A percentile compares a stretch with the other conserved stretches of the same genome.
Evolutionary conservation across 2,329 filamentous ascomycete species (phyloP).

Genomic region (Fusarium mangiferae): DNA sequence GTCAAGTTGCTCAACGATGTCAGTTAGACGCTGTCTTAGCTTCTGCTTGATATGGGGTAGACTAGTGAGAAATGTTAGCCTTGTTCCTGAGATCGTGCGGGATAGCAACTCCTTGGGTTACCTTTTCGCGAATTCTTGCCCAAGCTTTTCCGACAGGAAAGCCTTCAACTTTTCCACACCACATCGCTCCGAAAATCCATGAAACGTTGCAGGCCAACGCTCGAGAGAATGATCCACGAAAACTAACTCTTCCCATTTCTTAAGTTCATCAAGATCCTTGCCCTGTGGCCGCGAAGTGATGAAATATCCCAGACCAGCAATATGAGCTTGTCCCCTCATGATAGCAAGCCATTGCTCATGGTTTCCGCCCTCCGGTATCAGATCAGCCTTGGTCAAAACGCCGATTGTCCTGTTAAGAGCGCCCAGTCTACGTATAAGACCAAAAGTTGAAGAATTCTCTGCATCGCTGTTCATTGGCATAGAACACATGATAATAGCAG

Average conservation of each 20-base stretch:
- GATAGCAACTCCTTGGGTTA: constrained; percentile 42
- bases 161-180: constrained; percentile 64
- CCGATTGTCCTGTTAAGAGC: constrained; percentile 73
- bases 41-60: constrained; percentile 66
- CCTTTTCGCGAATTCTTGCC: constrained; percentile 64
- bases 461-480: constrained; percentile 83
- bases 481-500: constrained; percentile 81
- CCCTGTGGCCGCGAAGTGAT: constrained; percentile 75
- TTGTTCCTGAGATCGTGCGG: neutral
- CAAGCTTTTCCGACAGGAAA: constrained; percentile 64
- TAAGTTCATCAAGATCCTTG: constrained; percentile 63
- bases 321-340: constrained; percentile 69
- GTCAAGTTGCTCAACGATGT: constrained; percentile 65
- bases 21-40: constrained; percentile 57
- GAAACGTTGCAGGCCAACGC: constrained; percentile 62
- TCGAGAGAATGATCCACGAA: constrained; percentile 55
- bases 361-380: constrained; percentile 64
- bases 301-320: constrained; percentile 79
- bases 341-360: constrained; percentile 70
- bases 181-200: constrained; percentile 58
- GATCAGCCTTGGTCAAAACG: constrained; percentile 87
- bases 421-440: constrained; percentile 67
- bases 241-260: constrained; percentile 62
- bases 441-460: constrained; percentile 77
- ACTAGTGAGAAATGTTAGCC: constrained; percentile 42